Evolutionary conservation across 257 asterid genomes (phyloP), one percentile per base, ranked within the genome.

Genomic region (Fraxinus anomala): DNA sequence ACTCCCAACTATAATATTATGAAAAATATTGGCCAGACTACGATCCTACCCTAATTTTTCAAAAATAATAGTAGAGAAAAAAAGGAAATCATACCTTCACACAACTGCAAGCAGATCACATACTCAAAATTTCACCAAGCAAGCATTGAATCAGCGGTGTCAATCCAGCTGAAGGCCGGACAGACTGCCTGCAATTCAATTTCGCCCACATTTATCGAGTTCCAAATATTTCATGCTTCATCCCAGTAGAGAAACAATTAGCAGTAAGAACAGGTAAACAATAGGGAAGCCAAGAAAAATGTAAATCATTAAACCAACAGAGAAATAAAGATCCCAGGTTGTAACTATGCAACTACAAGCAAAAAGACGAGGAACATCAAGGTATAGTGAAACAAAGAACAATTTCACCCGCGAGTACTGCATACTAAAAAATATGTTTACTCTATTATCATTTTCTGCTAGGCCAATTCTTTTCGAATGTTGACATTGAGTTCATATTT

Each of bases 401-500:
- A 4, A 14, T 42, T 42, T 54, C 24, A 59, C 5, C 24, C 13
- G 13, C 30, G 0, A 19, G 28, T 21, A 59, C 9, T n/a, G 67
- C 16, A 17, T 10, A 12, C 69, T 63, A 63, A 11, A 31, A 24
- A 24, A 12, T 24, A 63, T 63, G 69, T 63, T 33, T 23, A 14
- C 31, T 68, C 82, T 63, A 72, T 21, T 78, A 69, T 51, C 80
- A 77, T 79, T 81, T 74, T 33, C 72, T 66, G 75, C 73, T 7
- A 42, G 73, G 67, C 40, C 76, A 80, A 76, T 80, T 79, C 73
- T 70, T 81, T 85, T 65, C 56, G 10, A 77, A 77, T 81, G 84
- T 70, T 74, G 79, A 82, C 82, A 77, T 67, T 79, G 76, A 73
- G 40, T 77, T 51, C 73, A 56, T 73, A 59, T 86, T 84, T 85